A percentile compares a stretch with the other conserved stretches of the same genome.
phyloP scores from a whole-genome alignment of 108 stramenopile genomes.

The Nannochloropsis salina region DNA sequence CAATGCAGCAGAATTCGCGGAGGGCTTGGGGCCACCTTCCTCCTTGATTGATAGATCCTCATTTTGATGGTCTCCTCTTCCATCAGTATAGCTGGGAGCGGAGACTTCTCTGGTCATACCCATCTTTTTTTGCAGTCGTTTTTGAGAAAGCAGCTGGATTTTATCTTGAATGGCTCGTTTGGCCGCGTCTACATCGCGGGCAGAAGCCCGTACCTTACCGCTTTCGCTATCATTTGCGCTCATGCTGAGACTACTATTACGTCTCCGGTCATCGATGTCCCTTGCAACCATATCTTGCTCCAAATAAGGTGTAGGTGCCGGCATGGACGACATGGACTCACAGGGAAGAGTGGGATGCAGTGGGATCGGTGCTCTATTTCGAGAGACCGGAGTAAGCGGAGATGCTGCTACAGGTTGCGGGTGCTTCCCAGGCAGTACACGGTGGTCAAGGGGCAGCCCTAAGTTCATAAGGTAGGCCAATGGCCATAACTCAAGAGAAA shows the following conservation, averaged over 20 bases:
- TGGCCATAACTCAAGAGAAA: neutral
- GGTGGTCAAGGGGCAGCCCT: neutral
- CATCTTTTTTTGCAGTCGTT: neutral
- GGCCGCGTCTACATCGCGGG: neutral
- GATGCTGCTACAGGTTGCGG: neutral
- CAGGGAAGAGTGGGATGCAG: neutral
- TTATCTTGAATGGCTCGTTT: neutral
- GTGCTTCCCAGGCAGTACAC: conserved; percentile 16
- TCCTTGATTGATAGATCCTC: neutral
- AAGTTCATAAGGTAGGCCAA: neutral
- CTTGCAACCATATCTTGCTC: too few species aligned
- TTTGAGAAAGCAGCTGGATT: conserved; percentile 10
- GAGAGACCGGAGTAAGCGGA: neutral
- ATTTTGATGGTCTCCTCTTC: neutral
- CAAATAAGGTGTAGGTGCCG: too few species aligned
- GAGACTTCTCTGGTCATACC: neutral
- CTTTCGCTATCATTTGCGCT: neutral
- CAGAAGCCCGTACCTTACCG: neutral
- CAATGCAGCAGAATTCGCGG: neutral
- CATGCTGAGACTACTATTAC: neutral
- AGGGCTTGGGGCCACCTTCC: neutral
- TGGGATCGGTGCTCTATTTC: neutral
- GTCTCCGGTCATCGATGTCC: neutral
- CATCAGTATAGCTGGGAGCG: neutral
- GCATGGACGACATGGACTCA: too few species aligned